Conservation (phyloP, 495 filamentous ascomycete genomes). For the Neurospora sp. region DNA sequence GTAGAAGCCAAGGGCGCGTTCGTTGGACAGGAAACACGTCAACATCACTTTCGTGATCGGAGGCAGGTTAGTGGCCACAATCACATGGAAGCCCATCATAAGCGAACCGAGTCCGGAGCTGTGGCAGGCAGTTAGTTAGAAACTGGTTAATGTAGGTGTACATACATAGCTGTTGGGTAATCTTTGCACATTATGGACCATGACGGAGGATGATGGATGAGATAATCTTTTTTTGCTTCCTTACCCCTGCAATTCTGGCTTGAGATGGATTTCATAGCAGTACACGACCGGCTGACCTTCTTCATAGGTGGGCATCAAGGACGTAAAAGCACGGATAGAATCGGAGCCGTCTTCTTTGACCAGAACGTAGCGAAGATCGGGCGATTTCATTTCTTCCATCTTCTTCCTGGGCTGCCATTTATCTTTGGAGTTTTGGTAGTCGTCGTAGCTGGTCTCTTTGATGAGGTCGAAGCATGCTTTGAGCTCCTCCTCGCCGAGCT, state of each 20-base stretch:
- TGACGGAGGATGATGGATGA: not conserved
- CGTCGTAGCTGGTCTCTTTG: constrained; percentile 52
- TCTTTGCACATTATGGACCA: not conserved
- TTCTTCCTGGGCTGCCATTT: constrained; percentile 69
- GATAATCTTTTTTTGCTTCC: not conserved
- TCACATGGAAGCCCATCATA: constrained; percentile 35
- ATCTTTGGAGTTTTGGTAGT: constrained; percentile 52
- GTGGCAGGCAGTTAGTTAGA: not conserved
- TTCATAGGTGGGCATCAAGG: constrained; percentile 78
- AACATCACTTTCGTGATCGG: constrained; percentile 70
- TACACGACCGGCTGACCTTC: constrained; percentile 66
- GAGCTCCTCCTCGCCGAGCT: constrained; percentile 44
- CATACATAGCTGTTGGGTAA: not conserved
- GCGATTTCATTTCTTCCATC: constrained; percentile 61
- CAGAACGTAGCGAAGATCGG: constrained; percentile 58
- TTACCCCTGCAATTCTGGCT: constrained; percentile 40
- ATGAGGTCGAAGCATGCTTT: constrained; percentile 61
- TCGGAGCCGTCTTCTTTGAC: constrained; percentile 29
- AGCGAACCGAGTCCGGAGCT: constrained; percentile 38
- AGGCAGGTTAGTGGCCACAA: constrained; percentile 33
- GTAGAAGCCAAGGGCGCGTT: constrained; percentile 54
- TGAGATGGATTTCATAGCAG: constrained; percentile 81
- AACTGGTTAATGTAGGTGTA: not conserved
- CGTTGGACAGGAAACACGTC: constrained; percentile 67
- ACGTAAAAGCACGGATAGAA: constrained; percentile 55